Conservation (phyloP, 176 grass and related monocot genomes). For the Eleusine indica region DNA sequence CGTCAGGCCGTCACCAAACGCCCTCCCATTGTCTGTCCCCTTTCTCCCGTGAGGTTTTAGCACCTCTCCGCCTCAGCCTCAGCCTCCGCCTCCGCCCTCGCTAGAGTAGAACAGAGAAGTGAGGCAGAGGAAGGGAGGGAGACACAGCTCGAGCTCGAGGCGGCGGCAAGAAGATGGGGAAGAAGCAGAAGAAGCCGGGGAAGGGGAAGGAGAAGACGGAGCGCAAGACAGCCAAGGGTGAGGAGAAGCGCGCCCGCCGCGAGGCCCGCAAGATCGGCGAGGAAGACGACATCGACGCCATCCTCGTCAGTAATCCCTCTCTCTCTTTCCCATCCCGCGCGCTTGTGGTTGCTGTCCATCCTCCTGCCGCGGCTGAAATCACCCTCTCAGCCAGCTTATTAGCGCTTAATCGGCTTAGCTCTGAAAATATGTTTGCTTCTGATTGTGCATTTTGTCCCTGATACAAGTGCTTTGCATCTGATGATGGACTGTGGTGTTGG, state of each 20-base stretch:
- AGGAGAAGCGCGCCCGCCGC: conserved; percentile 86
- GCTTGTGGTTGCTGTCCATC: too few species aligned
- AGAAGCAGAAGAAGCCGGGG: conserved; percentile 91
- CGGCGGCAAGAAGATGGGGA: conserved; percentile 59
- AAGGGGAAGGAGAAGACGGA: conserved; percentile 99
- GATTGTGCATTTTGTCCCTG: background rate
- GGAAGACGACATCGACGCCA: conserved; percentile 96
- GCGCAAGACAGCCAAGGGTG: conserved; percentile 80
- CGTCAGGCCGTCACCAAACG: too few species aligned
- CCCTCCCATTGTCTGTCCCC: background rate
- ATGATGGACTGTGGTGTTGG: background rate
- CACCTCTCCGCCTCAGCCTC: background rate
- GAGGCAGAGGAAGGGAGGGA: background rate
- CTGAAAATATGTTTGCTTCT: background rate
- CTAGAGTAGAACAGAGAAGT: background rate
- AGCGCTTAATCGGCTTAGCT: background rate
- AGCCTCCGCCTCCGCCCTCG: background rate
- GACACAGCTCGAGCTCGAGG: background rate
- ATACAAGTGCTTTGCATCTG: background rate
- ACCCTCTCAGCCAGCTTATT: too few species aligned
- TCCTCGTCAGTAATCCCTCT: conserved; percentile 59
- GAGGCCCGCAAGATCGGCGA: conserved; percentile 72
- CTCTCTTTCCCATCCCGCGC: background rate
- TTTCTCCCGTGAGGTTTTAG: conserved; percentile 31
- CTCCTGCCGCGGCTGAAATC: too few species aligned